phyloP scores from a whole-genome alignment of 768 basidiomycete species.

The Leccinum olivaceopallidum region DNA sequence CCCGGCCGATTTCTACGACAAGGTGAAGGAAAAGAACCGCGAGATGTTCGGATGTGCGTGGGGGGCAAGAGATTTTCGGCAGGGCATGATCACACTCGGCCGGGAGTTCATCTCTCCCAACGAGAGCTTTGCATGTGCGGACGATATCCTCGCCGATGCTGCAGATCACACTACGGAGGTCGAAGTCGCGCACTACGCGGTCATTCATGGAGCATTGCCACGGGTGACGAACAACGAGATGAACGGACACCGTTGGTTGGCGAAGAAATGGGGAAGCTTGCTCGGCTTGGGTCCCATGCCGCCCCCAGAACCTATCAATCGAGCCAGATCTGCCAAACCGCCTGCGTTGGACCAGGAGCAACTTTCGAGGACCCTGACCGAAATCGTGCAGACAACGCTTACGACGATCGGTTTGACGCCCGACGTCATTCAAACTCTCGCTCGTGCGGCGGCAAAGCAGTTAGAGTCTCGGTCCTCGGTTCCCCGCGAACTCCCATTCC shows the following conservation, averaged over 20 bases:
- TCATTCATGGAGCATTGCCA: constrained; percentile 1
- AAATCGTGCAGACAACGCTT: no score
- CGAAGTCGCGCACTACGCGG: constrained; percentile 1
- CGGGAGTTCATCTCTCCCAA: constrained; percentile 4
- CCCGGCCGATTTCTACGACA: background rate
- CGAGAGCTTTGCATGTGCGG: background rate
- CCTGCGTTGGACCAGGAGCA: no score
- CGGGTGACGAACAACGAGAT: background rate
- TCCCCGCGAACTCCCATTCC: no score
- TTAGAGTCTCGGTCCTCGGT: no score
- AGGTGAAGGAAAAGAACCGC: background rate
- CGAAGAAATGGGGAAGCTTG: constrained; percentile 4
- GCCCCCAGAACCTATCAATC: background rate
- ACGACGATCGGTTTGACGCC: no score
- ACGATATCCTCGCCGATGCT: background rate
- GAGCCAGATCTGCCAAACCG: no score
- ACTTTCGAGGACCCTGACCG: no score
- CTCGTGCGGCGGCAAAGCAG: no score
- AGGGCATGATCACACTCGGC: constrained; percentile 7
- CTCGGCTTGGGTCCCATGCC: constrained; percentile 5
- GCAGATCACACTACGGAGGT: constrained; percentile 5
- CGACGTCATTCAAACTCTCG: no score
- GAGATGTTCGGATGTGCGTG: background rate
- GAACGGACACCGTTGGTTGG: background rate
- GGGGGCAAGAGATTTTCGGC: constrained; percentile 6